phyloP scores from a whole-genome alignment of 768 basidiomycete species.

The Erythrobasidium yunnanense region DNA sequence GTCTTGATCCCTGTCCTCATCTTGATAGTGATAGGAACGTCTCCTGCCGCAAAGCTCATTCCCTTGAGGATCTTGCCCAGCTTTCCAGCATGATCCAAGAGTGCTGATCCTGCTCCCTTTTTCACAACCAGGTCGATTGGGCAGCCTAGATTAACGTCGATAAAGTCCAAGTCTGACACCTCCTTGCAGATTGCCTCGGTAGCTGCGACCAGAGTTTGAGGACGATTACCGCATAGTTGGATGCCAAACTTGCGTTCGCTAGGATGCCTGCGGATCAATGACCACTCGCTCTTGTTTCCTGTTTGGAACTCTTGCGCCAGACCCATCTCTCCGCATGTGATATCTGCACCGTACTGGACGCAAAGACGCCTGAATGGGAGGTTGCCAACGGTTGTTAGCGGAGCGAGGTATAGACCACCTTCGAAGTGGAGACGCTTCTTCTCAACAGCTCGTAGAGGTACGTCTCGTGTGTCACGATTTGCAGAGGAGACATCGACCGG shows the following conservation, averaged over 20 bases:
- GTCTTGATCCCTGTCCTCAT: conserved; percentile 73
- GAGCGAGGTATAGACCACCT: conserved; percentile 72
- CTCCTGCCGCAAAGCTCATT: conserved; percentile 81
- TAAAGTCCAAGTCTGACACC: conserved; percentile 39
- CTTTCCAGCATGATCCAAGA: conserved; percentile 69
- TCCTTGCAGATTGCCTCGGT: conserved; percentile 71
- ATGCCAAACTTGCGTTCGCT: conserved; percentile 79
- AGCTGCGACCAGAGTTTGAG: conserved; percentile 59
- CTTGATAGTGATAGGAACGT: conserved; percentile 81
- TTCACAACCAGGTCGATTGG: conserved; percentile 76
- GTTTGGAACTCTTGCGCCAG: conserved; percentile 78
- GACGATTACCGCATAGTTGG: conserved; percentile 82
- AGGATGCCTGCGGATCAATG: conserved; percentile 74
- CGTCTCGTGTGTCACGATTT: conserved; percentile 4
- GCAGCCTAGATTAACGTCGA: conserved; percentile 82
- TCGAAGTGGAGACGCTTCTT: conserved; percentile 78
- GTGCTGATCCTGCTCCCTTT: conserved; percentile 38
- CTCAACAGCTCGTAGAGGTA: conserved; percentile 54
- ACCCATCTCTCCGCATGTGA: conserved; percentile 95
- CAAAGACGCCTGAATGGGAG: conserved; percentile 91
- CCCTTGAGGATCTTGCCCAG: conserved; percentile 77
- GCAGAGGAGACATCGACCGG: background rate
- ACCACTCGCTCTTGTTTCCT: conserved; percentile 91
- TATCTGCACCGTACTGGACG: conserved; percentile 74
- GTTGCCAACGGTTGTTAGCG: conserved; percentile 90